Evolutionary conservation across 495 filamentous ascomycete genomes (phyloP).

Genomic region (Aspergillus kassunensis): DNA sequence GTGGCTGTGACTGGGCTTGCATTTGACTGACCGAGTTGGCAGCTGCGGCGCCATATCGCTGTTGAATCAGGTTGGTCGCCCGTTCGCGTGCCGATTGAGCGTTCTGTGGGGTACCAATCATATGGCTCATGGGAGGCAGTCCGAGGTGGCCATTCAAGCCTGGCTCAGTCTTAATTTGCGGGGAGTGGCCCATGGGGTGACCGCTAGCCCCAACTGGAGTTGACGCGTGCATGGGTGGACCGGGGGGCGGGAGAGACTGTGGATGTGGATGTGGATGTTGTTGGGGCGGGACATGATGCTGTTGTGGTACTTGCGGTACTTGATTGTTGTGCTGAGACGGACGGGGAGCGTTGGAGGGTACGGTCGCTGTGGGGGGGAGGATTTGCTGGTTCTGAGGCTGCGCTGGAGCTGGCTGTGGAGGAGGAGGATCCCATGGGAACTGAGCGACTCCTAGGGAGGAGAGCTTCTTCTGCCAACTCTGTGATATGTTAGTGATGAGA

Average conservation of each 20-base stretch:
- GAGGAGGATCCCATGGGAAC: constrained; percentile 92
- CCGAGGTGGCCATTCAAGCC: constrained; percentile 48
- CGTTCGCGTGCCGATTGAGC: constrained; percentile 57
- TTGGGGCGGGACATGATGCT: constrained; percentile 31
- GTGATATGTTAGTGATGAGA: constrained; percentile 22
- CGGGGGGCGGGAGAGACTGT: constrained; percentile 25
- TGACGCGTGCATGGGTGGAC: constrained; percentile 21
- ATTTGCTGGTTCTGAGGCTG: constrained; percentile 32
- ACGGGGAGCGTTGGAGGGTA: constrained; percentile 58
- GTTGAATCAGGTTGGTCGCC: constrained; percentile 62
- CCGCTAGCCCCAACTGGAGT: constrained; percentile 16
- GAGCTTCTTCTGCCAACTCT: constrained; percentile 94
- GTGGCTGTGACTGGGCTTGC: constrained; percentile 40
- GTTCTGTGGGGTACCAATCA: constrained; percentile 35
- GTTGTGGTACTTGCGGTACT: constrained; percentile 12
- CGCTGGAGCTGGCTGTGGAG: constrained; percentile 38
- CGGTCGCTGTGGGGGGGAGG: constrained; percentile 44
- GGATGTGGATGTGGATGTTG: constrained; percentile 33
- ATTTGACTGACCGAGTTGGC: constrained; percentile 65
- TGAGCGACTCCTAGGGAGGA: constrained; percentile 73
- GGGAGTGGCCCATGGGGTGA: constrained; percentile 34
- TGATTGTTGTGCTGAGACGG: constrained; percentile 25
- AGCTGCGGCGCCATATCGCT: constrained; percentile 69
- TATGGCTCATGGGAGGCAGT: constrained; percentile 35
- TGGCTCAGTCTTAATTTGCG: constrained; percentile 72